A percentile compares a stretch with the other conserved stretches of the same genome.
phyloP scores from a whole-genome alignment of 352 stramenopile species.

The Globisporangium parvum region DNA sequence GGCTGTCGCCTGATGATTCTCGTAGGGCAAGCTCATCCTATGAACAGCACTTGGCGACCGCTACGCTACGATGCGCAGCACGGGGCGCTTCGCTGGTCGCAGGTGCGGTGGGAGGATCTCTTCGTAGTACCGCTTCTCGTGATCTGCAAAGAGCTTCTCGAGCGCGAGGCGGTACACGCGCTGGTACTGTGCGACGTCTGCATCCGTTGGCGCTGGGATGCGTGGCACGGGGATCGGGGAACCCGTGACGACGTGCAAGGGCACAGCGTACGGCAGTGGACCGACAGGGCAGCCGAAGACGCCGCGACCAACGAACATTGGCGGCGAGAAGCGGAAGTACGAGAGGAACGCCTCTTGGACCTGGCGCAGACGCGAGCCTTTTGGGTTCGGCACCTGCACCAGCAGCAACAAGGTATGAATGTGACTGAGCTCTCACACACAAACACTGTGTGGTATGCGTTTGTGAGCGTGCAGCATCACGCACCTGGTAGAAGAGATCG shows the following conservation, averaged over 20 bases:
- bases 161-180: constrained; percentile 33
- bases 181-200: constrained; percentile 43
- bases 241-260: constrained; percentile 36
- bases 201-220: constrained; percentile 29
- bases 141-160: constrained; percentile 41
- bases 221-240: constrained; percentile 33
- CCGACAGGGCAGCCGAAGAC: constrained; percentile 24
- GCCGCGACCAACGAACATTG: constrained; percentile 25
- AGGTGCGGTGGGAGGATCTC: constrained; percentile 24
- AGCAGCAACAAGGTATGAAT: background rate
- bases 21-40: no score
- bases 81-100: constrained; percentile 16
- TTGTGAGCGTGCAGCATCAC: no score
- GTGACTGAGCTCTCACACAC: background rate
- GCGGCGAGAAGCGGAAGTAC: constrained; percentile 36
- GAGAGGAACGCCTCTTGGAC: constrained; percentile 34
- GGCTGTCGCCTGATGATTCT: no score
- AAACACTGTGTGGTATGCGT: no score
- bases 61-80: constrained; percentile 29
- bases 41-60: background rate
- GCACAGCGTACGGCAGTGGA: constrained; percentile 25
- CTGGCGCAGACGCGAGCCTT: constrained; percentile 25
- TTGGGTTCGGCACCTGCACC: constrained; percentile 32
- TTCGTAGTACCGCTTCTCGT: constrained; percentile 37
- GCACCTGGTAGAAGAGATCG: constrained; percentile 40